Conservation (phyloP, 179 eudicot genomes). For the Corrigiola litoralis region DNA sequence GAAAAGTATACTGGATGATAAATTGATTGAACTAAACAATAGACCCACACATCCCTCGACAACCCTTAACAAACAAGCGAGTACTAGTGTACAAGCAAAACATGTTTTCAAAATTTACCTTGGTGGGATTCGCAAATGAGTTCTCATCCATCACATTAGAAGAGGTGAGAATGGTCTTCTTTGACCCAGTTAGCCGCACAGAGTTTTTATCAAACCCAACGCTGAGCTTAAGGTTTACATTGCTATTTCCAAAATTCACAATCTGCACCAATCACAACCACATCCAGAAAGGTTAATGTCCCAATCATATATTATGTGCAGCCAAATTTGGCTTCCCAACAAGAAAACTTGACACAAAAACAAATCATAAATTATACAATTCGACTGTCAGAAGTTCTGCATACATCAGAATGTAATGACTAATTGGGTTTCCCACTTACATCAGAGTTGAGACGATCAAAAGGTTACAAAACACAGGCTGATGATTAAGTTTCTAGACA, state of each 20-base stretch:
- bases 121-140: slow-evolving; percentile 55
- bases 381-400: too few species aligned
- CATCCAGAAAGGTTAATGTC: neutral
- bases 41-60: neutral
- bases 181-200: slow-evolving; percentile 35
- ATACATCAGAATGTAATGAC: too few species aligned
- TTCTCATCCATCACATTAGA: slow-evolving; percentile 68
- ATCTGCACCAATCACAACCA: slow-evolving; percentile 31
- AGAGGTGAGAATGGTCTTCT: slow-evolving; percentile 57
- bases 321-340: too few species aligned
- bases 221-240: slow-evolving; percentile 48
- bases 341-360: neutral
- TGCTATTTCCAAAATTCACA: slow-evolving; percentile 62
- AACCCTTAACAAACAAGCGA: neutral
- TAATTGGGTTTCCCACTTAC: too few species aligned
- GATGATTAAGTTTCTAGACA: too few species aligned
- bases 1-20: too few species aligned
- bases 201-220: slow-evolving; percentile 40
- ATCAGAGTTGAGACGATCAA: too few species aligned
- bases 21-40: too few species aligned
- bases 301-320: neutral
- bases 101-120: slow-evolving; percentile 40
- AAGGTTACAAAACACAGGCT: too few species aligned
- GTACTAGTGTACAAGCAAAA: neutral
- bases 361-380: too few species aligned